phyloP scores from a whole-genome alignment of 768 basidiomycete genomes.

The Strobilomyces dryophilus region DNA sequence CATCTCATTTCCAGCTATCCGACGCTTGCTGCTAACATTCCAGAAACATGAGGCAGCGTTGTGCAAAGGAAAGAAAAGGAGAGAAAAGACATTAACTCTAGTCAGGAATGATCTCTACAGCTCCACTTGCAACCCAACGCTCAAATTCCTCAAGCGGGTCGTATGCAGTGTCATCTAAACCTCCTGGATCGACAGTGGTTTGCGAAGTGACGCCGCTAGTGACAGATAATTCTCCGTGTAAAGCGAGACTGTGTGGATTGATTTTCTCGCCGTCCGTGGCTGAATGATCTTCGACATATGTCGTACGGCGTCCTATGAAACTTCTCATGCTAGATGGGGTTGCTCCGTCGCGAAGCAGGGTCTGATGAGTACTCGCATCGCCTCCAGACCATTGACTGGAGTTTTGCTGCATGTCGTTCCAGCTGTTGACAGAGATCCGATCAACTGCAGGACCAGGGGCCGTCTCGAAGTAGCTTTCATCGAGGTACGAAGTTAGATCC shows the following conservation, averaged over 20 bases:
- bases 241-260: background rate
- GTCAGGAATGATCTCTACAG: constrained; percentile 47
- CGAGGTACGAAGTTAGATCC: constrained; percentile 13
- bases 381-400: constrained; percentile 8
- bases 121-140: constrained; percentile 63
- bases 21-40: background rate
- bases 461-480: constrained; percentile 31
- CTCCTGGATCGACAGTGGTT: background rate
- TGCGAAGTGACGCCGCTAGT: background rate
- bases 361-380: constrained; percentile 4
- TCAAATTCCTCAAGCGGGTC: constrained; percentile 65
- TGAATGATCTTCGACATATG: background rate
- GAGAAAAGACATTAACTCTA: constrained; percentile 3
- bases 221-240: background rate
- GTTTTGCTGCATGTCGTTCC: constrained; percentile 1
- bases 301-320: constrained; percentile 13
- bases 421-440: background rate
- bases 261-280: background rate
- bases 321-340: constrained; percentile 4
- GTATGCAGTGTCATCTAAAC: constrained; percentile 14
- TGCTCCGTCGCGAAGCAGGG: background rate
- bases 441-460: constrained; percentile 8
- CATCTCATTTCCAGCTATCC: background rate
- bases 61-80: background rate
- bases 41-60: background rate